These are phyloP conservation scores for Kodamaea nitidulidarum DNA, from an alignment of 805 yeast species.

Conservation along the genomic window DNA sequence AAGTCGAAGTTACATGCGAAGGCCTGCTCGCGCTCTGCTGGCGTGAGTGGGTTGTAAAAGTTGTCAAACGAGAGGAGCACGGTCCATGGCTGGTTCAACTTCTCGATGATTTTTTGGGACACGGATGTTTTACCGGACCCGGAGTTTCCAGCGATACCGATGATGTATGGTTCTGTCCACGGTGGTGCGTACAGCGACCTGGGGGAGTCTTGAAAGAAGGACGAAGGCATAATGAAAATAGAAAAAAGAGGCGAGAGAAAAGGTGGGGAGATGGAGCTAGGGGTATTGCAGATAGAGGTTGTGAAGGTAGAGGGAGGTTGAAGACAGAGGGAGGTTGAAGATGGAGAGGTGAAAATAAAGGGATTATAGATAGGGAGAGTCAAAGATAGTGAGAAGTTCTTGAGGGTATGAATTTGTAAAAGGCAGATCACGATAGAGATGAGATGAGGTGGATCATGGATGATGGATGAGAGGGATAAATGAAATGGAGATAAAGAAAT, in stretches of 20 bases:
- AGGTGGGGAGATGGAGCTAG: not conserved
- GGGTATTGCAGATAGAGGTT: too few relatives aligned
- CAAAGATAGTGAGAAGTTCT: too few relatives aligned
- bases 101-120: conserved; percentile 74
- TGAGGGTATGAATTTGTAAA: too few relatives aligned
- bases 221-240: not conserved
- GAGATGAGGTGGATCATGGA: too few relatives aligned
- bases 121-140: conserved; percentile 94
- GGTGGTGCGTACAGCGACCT: conserved; percentile 32
- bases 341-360: too few relatives aligned
- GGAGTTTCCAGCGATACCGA: conserved; percentile 46
- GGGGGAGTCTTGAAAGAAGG: conserved; percentile 1
- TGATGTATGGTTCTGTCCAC: conserved; percentile 43
- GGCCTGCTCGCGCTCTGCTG: conserved; percentile 60
- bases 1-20: conserved; percentile 74
- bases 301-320: too few relatives aligned
- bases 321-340: too few relatives aligned
- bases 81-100: conserved; percentile 88
- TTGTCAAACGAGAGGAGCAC: conserved; percentile 86
- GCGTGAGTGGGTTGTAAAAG: conserved; percentile 73
- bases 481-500: too few relatives aligned
- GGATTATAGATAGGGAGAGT: too few relatives aligned
- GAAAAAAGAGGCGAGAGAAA: not conserved
- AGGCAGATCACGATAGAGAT: too few relatives aligned
- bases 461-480: too few relatives aligned